Evolutionary conservation across 306 rosid genomes (phyloP), one percentile per base, ranked within the genome.

Genomic region (Castanospermum australe): DNA sequence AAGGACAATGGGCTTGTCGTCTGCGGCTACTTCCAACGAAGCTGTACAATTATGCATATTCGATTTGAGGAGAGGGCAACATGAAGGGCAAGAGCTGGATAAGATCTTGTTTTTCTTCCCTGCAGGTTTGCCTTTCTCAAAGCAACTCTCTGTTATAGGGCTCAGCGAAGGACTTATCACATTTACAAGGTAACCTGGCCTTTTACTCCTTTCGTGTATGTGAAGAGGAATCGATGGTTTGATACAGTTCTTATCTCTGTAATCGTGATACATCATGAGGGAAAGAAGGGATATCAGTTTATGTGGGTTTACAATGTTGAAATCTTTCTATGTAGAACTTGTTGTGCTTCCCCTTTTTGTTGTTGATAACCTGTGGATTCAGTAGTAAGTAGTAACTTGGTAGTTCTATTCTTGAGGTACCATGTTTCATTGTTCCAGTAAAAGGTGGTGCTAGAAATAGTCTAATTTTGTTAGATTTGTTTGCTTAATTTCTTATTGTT

Each of bases 101-200:
- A 96, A 96, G 93, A 93, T 96, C 32, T 63, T 96, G 57, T 96
- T 93, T 82, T 93, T 96, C 91, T 93, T 86, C 83, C 98, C 98
- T 36, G 82, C 97, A 0, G 94, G 84, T 80, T 82, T 90, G 50
- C 91, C 99, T 67, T 90, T 96, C 82, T 90, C 99, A 6, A 83
- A 89, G 65, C 98, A 93, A 66, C 94, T 91, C 44, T 93, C 95
- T 54, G 90, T 96, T 13, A 89, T 96, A 54, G 99, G 99, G 51
- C 98, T 96, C 79, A 96, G 98, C 44, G 99, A 96, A 88, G 99
- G 96, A 17, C 97, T 96, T 73, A 89, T 96, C 84, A 96, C 98
- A 25, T 96, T 96, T 79, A 91, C 99, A 5, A 92, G 99, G 99
- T 90, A 73, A 14, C 60, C 77, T 18, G n/a, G n/a, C 20, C 36